phyloP scores from a whole-genome alignment of 108 stramenopile species.

The Nitzschia inconspicua region DNA sequence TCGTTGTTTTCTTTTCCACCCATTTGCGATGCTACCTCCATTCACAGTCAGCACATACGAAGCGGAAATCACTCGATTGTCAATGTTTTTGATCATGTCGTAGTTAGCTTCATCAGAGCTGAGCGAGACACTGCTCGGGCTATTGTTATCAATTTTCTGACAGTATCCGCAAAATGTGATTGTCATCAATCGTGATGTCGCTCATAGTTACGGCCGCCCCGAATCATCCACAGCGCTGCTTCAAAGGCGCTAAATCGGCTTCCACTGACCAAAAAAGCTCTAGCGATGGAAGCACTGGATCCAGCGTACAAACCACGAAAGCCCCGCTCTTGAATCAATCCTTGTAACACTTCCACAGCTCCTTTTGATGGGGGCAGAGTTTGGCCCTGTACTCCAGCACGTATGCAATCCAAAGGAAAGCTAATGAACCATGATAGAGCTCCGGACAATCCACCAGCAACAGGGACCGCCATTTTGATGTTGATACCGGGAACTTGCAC shows the following conservation, averaged over 20 bases:
- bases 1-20: no score
- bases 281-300: constrained; percentile 69
- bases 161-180: neutral
- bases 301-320: constrained; percentile 82
- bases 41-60: no score
- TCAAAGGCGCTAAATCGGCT: constrained; percentile 90
- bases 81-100: no score
- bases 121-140: no score
- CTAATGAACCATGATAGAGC: constrained; percentile 84
- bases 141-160: neutral
- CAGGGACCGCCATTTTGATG: constrained; percentile 59
- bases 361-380: constrained; percentile 31
- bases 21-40: no score
- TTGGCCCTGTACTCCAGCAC: constrained; percentile 83
- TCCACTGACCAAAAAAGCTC: constrained; percentile 89
- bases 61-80: no score
- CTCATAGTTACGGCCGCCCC: constrained; percentile 42
- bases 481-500: neutral
- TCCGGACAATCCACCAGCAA: constrained; percentile 85
- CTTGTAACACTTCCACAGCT: constrained; percentile 39
- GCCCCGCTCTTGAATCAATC: constrained; percentile 61
- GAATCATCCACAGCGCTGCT: constrained; percentile 63
- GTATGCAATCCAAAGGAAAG: constrained; percentile 87
- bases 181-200: constrained; percentile 8
- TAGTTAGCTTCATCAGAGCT: no score